Base-by-base conservation (phyloP, 345 rosid species). In the Limnanthes douglasii region DNA sequence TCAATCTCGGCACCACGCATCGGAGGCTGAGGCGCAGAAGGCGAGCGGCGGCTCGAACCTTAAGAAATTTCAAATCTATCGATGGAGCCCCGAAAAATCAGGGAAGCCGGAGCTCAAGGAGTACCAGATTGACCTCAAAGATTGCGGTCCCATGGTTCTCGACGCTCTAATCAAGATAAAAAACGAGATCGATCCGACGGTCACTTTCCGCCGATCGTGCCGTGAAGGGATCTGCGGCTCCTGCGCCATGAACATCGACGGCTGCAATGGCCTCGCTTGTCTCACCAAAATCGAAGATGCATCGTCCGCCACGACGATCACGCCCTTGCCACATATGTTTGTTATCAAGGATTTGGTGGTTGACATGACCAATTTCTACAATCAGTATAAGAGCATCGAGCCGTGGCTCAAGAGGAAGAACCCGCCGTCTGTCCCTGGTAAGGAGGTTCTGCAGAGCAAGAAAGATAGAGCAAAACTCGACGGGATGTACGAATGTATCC, bases 371-470 rank as follows among this genome's bases (percentile, higher is more conserved):
- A 88, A 88, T 31, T 88, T 88, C 32, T 83, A 83, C 40, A 88
- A 83, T 20, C 97, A 88, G 78, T 88, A 88, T 19, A 83, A 79
- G 78, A 88, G 97, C 41, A 88, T 88, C 16, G 97, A 88, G 66
- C 97, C 97, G 1, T 88, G 97, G 97, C 57, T 88, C 54, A 88
- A 88, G 77, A 66, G 97, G 68, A 88, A 83, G 86, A 78, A 10
- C 21, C 75, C 83, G 15, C 58, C 83, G 3, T 41, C 68, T 10
- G 53, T 8, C 8, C 59, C 69, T 1, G 97, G 84, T 26, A 88
- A 83, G 45, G 97, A 83, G 90, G 66, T 83, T 29, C 57, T 27
- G 13, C 95, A 83, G 78, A 78, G 83, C 52, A 88, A 88, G 83
- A 76, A 76, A 37, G 81, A 88, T 34, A 70, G 95, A 56, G 69